Evolutionary conservation across 2,329 filamentous ascomycete genomes (phyloP).

Genomic region (Akanthomyces dipterigenus): DNA sequence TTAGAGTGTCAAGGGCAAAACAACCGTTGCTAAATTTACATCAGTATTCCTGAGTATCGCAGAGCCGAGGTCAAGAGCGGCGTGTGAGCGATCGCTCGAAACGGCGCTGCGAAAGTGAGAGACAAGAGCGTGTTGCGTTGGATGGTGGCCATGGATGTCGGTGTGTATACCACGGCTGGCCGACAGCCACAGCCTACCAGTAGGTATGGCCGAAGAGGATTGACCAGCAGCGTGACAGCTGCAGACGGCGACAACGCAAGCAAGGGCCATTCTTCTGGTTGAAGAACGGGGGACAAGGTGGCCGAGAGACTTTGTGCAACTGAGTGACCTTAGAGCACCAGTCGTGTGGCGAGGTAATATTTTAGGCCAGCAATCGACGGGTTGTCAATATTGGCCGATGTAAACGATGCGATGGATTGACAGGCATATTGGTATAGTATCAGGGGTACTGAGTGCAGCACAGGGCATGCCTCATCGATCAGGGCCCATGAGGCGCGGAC

Average conservation of each 20-base stretch:
- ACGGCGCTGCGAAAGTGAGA: not conserved
- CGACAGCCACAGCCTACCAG: too few relatives aligned
- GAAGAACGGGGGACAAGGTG: not conserved
- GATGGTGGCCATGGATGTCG: not conserved
- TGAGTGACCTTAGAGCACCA: not conserved
- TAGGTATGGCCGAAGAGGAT: not conserved
- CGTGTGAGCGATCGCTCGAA: not conserved
- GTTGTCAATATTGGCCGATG: not conserved
- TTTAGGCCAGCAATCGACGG: not conserved
- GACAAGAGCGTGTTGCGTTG: not conserved
- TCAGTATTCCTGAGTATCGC: too few relatives aligned
- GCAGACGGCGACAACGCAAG: not conserved
- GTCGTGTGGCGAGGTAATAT: not conserved
- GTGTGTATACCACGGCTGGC: not conserved
- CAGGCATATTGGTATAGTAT: slow-evolving; percentile 35
- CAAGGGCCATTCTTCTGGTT: not conserved
- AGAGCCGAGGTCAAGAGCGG: not conserved
- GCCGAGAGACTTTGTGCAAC: not conserved
- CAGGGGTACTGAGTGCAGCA: slow-evolving; percentile 19
- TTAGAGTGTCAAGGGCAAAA: not conserved
- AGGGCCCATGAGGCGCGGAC: not conserved
- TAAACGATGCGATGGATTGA: slow-evolving; percentile 1
- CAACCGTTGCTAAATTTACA: too few relatives aligned
- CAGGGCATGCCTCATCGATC: not conserved
- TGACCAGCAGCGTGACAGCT: not conserved